Evolutionary conservation across 2,329 filamentous ascomycete species (phyloP).

Genomic region (Sphaerulina musiva): DNA sequence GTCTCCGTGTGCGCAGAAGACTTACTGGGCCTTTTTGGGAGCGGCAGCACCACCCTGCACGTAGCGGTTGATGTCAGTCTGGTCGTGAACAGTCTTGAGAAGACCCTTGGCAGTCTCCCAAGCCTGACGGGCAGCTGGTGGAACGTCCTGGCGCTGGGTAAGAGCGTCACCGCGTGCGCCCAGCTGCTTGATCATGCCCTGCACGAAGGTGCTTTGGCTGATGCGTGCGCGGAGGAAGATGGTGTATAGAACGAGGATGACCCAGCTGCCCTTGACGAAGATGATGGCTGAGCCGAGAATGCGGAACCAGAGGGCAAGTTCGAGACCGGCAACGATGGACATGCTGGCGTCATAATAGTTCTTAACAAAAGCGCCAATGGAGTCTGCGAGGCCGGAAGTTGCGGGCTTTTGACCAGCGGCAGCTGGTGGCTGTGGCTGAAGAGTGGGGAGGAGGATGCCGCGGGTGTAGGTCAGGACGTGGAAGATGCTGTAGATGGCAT

Average conservation of each 20-base stretch:
- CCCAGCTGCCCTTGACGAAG: constrained; percentile 87
- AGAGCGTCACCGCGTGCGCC: constrained; percentile 72
- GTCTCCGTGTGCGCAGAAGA: not conserved
- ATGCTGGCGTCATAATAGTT: constrained; percentile 96
- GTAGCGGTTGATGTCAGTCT: constrained; percentile 57
- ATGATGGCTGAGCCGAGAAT: constrained; percentile 72
- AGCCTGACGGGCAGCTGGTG: constrained; percentile 67
- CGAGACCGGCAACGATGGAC: constrained; percentile 81
- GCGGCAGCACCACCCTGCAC: constrained; percentile 32
- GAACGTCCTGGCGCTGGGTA: constrained; percentile 78
- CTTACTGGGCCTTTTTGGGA: constrained; percentile 60
- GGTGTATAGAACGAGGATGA: constrained; percentile 78
- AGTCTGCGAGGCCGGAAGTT: constrained; percentile 63
- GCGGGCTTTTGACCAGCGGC: constrained; percentile 51
- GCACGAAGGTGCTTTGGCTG: constrained; percentile 87
- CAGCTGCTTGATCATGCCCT: constrained; percentile 67
- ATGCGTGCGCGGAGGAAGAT: constrained; percentile 86
- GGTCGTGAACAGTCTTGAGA: constrained; percentile 67
- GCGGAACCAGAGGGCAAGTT: constrained; percentile 81
- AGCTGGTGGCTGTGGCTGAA: constrained; percentile 59
- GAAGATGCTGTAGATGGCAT: constrained; percentile 95
- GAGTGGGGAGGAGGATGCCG: constrained; percentile 81
- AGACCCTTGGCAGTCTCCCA: constrained; percentile 75
- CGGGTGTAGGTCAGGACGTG: constrained; percentile 96
- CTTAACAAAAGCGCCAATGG: constrained; percentile 91